Conservation (phyloP, 306 rosid species). For the Canavalia gladiata region DNA sequence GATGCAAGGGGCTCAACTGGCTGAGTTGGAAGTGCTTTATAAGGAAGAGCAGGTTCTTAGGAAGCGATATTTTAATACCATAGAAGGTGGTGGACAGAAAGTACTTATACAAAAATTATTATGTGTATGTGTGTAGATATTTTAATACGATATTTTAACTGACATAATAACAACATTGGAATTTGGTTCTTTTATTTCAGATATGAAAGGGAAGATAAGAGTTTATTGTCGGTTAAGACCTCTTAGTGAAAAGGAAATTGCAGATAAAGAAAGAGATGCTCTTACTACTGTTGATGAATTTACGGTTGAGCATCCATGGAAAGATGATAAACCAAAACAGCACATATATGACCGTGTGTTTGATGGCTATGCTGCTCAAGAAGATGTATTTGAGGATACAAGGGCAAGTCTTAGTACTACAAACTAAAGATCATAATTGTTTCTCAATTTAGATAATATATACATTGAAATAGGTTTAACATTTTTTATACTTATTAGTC, state of each 20-base stretch:
- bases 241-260: slow-evolving; percentile 75
- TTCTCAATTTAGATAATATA: slow-evolving; percentile 1
- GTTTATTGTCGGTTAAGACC: slow-evolving; percentile 93
- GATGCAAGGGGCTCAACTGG: slow-evolving; percentile 95
- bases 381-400: slow-evolving; percentile 93
- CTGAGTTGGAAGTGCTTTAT: slow-evolving; percentile 88
- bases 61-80: slow-evolving; percentile 91
- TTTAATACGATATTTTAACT: slow-evolving; percentile 14
- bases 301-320: slow-evolving; percentile 94
- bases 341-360: slow-evolving; percentile 88
- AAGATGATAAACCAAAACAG: slow-evolving; percentile 80
- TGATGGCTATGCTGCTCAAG: slow-evolving; percentile 77
- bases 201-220: slow-evolving; percentile 98
- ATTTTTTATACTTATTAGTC: neutral
- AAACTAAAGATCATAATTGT: slow-evolving; percentile 4
- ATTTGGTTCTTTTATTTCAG: slow-evolving; percentile 57
- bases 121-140: neutral
- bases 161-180: slow-evolving; percentile 5
- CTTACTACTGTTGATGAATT: slow-evolving; percentile 75
- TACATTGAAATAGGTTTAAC: neutral
- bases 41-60: slow-evolving; percentile 94
- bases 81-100: slow-evolving; percentile 69
- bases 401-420: slow-evolving; percentile 66
- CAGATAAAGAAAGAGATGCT: slow-evolving; percentile 60
- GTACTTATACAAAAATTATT: neutral